Evolutionary conservation across 2,329 filamentous ascomycete genomes (phyloP).

Genomic region (Neofusicoccum sp.): DNA sequence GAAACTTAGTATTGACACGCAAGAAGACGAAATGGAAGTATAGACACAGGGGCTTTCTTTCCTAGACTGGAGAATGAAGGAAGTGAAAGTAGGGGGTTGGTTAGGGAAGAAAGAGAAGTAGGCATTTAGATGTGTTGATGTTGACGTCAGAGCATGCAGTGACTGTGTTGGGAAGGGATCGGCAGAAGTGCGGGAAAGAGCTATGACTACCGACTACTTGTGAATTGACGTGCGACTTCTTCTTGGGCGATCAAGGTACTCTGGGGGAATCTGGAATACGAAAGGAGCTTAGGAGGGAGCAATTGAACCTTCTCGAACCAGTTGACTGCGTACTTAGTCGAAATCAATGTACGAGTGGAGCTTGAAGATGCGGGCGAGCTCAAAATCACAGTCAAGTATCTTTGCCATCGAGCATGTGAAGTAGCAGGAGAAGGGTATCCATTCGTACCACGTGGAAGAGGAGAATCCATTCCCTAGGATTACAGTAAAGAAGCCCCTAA

Average conservation of each 20-base stretch:
- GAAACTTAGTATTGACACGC: no score
- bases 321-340: no score
- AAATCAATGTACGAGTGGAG: no score
- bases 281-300: no score
- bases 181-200: not conserved
- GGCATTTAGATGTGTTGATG: not conserved
- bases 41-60: no score
- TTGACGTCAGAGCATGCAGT: constrained; percentile 1
- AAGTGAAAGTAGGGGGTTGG: not conserved
- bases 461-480: constrained; percentile 34
- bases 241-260: no score
- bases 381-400: no score
- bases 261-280: no score
- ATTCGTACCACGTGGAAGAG: constrained; percentile 25
- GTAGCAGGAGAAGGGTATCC: not conserved
- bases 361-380: no score
- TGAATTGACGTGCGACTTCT: not conserved
- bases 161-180: not conserved
- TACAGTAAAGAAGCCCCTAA: constrained; percentile 27
- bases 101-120: not conserved
- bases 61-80: not conserved
- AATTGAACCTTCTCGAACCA: no score
- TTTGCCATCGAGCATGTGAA: not conserved
- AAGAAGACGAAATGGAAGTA: no score
- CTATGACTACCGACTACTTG: not conserved